Percentiles rank a stretch among this genome's conserved stretches.
phyloP scores from a whole-genome alignment of 2,329 filamentous ascomycete genomes.

The Fusarium sp. region DNA sequence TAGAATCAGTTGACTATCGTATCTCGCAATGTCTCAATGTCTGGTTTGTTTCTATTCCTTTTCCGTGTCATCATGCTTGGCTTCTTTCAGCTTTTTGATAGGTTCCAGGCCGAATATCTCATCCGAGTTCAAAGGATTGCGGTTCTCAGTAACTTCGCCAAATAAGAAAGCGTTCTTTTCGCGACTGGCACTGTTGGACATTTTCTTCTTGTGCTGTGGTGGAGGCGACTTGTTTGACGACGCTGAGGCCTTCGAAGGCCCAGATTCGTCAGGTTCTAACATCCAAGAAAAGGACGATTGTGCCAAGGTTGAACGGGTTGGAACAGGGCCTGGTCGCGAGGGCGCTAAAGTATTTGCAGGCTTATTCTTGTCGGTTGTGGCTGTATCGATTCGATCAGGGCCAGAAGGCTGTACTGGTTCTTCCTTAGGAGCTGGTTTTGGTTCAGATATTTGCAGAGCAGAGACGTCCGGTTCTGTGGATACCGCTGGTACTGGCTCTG shows the following conservation, averaged over 20 bases:
- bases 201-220: constrained; percentile 55
- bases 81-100: constrained; percentile 52
- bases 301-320: constrained; percentile 74
- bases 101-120: constrained; percentile 69
- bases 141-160: constrained; percentile 61
- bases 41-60: constrained; percentile 1
- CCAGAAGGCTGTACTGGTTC: constrained; percentile 12
- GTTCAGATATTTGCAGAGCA: constrained; percentile 37
- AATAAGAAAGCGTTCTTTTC: constrained; percentile 71
- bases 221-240: constrained; percentile 50
- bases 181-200: constrained; percentile 60
- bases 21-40: neutral
- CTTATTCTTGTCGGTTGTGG: constrained; percentile 33
- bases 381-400: constrained; percentile 38
- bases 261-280: constrained; percentile 69
- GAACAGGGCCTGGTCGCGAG: constrained; percentile 56
- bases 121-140: constrained; percentile 55
- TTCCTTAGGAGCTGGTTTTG: constrained; percentile 5
- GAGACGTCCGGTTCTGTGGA: constrained; percentile 34
- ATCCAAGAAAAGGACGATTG: constrained; percentile 86
- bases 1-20: neutral
- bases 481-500: constrained; percentile 26
- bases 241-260: constrained; percentile 39
- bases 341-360: constrained; percentile 12
- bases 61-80: constrained; percentile 4